Evolutionary conservation across 169 alveolate genomes (phyloP), one percentile per base, ranked within the genome.

Genomic region (Plasmodium reichenowi): DNA sequence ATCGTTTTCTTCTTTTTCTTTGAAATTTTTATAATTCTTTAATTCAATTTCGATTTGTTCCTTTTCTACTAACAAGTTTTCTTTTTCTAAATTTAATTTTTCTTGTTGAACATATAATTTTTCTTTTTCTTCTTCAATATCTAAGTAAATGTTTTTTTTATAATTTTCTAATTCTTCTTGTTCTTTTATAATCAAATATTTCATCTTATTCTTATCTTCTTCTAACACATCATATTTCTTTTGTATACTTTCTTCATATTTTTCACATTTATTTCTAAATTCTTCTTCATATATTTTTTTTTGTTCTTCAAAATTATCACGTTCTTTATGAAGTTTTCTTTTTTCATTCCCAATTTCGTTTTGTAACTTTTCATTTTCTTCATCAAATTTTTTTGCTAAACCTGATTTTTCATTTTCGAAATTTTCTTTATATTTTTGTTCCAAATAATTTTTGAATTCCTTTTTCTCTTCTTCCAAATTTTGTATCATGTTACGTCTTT

Each of bases 11-110:
- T 80, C 90, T 52, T 80, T 80, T 48, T 80, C 90, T 43, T 80
- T 80, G 38, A 80, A 80, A 63, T 68, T 80, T 56, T 80, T 80
- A 68, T 67, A 80, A 80, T 80, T 80, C 70, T 80, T 80, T 72
- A 80, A 72, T 60, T 80, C 90, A 20, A 80, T 80, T 67, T 80
- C 90, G 13, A 80, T 80, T 80, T 80, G 90, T 32, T 80, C 90
- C 24, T 80, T 80, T 29, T 80, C 90, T 48, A 80, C 90, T 80
- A 67, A 62, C 70, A 80, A 56, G 56, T 80, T 80, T 80, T 80
- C 90, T 63, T 80, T 80, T 56, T 80, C 90, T 62, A 80, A 60
- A 68, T 80, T 80, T 45, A 80, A 13, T 64, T 80, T 80, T 43
- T 80, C 90, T 32, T 68, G 80, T 17, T 80, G 90, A 2, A 80